These are phyloP conservation scores for Curvularia spicifera DNA, from an alignment of 2,329 filamentous ascomycete species.

Conservation along the genomic window DNA sequence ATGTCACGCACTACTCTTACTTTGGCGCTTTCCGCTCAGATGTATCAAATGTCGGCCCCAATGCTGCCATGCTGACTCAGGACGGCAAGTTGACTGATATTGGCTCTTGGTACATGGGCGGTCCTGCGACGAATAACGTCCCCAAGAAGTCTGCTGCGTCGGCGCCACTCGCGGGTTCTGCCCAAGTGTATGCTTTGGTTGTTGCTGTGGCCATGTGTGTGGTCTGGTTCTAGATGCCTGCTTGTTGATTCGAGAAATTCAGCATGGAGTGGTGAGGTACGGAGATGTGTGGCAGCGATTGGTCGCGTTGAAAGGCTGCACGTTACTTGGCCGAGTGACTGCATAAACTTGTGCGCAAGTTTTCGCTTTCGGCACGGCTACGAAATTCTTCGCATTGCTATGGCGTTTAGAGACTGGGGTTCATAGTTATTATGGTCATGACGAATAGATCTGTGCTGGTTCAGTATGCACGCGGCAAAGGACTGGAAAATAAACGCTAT, in stretches of 20 bases:
- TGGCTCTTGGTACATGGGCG: slow-evolving; percentile 77
- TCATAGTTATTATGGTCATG: neutral
- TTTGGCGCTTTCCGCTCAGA: slow-evolving; percentile 76
- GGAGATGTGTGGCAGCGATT: neutral
- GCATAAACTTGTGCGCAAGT: neutral
- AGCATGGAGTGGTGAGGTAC: neutral
- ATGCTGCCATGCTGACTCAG: slow-evolving; percentile 72
- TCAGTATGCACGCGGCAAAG: neutral
- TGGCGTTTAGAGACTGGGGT: neutral
- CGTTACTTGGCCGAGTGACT: neutral
- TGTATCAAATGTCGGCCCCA: slow-evolving; percentile 75
- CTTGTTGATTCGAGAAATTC: neutral
- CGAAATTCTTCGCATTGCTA: neutral
- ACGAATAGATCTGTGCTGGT: neutral
- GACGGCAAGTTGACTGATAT: slow-evolving; percentile 75
- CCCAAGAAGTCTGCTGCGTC: slow-evolving; percentile 8
- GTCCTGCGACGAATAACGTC: slow-evolving; percentile 27
- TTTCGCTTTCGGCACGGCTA: too few species aligned
- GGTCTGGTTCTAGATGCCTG: neutral
- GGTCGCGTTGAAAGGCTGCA: neutral
- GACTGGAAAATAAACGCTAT: neutral
- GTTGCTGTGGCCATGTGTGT: neutral
- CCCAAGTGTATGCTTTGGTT: neutral
- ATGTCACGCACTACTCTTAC: slow-evolving; percentile 72
- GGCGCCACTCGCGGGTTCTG: neutral